Evolutionary conservation across 768 basidiomycete species (phyloP).

Genomic region (Termitomyces sp.): DNA sequence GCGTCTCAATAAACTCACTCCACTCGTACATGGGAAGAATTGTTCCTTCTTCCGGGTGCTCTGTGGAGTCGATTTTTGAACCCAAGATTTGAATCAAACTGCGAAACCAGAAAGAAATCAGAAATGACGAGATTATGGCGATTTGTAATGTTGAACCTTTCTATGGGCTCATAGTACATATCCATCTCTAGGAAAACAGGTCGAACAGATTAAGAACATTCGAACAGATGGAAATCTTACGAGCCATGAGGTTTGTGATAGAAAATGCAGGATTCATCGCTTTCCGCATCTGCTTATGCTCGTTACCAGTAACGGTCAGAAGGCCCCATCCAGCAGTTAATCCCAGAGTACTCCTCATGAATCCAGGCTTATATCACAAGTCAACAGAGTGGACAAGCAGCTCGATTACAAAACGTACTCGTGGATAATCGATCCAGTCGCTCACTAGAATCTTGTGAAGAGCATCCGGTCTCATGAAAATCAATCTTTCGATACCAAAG

Average conservation of each 20-base stretch:
- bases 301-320: constrained; percentile 46
- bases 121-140: neutral
- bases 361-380: constrained; percentile 33
- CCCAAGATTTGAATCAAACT: constrained; percentile 40
- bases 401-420: constrained; percentile 25
- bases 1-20: constrained; percentile 33
- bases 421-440: constrained; percentile 47
- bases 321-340: constrained; percentile 45
- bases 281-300: constrained; percentile 49
- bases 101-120: neutral
- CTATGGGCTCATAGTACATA: constrained; percentile 48
- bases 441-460: constrained; percentile 42
- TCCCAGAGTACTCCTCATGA: constrained; percentile 41
- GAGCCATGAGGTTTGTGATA: constrained; percentile 38
- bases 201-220: neutral
- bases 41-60: constrained; percentile 24
- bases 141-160: constrained; percentile 30
- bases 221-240: constrained; percentile 21
- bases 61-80: constrained; percentile 27
- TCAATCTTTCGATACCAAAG: constrained; percentile 43
- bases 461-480: constrained; percentile 43
- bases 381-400: neutral
- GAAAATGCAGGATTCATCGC: constrained; percentile 55
- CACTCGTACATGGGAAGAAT: constrained; percentile 42
- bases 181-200: constrained; percentile 31